Base-by-base conservation (phyloP, 805 yeast genomes). In the Candida chauliodis region DNA sequence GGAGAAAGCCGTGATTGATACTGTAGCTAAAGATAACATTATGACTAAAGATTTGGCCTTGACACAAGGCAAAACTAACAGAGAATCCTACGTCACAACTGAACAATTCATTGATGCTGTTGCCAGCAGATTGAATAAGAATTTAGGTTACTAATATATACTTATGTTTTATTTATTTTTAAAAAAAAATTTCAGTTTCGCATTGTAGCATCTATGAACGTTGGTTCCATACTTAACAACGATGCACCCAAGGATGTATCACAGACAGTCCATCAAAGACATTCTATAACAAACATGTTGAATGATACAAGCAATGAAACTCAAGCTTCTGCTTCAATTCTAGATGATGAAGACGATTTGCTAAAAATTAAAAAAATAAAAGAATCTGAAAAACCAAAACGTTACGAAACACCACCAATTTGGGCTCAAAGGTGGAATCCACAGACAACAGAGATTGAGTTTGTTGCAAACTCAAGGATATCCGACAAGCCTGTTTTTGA, bases 21-120 rank as follows among this genome's bases (percentile, higher is more conserved):
- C 96, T 20, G 98, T 91, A 25, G 78, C 76, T 45, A 66, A 70
- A 23, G 96, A 87, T 57, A 84, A 84, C 40, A 81, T 82, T 56
- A 91, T 91, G 97, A 91, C 98, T 55, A 91, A 91, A 71, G 98
- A 91, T 66, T 76, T 91, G 59, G 96, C 97, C 8, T 75, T 90
- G 47, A 87, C 95, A 37, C 75, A 79, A 51, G 96, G 96, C 45
- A 84, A 80, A 68, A 85, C 95, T 39, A 84, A 81, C 51, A 81
- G 96, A 62, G 67, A 79, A 14, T 56, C 83, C 25, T 90, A 87
- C 51, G 97, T 89, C 28, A 83, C 95, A 37, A 91, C 97, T 37
- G 93, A 84, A 60, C 96, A 88, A 64, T 90, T 88, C 64, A 79
- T 90, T 51, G 85, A 81, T 47, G 84, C 83, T 26, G 97, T 90